phyloP scores from a whole-genome alignment of 176 grass and related monocot species.

The Eleusine indica region DNA sequence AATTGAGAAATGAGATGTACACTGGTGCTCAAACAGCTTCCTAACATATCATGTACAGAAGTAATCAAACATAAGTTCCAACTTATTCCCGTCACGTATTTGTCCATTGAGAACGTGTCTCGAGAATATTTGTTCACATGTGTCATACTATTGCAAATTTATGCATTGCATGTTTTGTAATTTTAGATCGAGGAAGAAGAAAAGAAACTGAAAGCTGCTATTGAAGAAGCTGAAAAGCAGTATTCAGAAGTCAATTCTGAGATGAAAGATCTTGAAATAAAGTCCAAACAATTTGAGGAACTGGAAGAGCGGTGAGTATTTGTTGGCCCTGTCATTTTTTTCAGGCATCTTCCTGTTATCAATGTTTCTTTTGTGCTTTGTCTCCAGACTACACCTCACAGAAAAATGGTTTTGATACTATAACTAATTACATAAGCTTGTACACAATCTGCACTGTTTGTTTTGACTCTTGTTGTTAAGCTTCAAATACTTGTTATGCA shows the following conservation, averaged over 20 bases:
- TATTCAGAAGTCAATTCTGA: slow-evolving; percentile 71
- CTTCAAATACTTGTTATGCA: slow-evolving; percentile 16
- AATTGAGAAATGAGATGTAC: neutral
- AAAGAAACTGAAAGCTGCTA: slow-evolving; percentile 38
- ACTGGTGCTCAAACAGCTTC: neutral
- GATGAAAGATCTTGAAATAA: slow-evolving; percentile 79
- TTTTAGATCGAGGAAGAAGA: slow-evolving; percentile 69
- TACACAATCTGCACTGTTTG: neutral
- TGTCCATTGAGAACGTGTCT: neutral
- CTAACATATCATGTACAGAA: neutral
- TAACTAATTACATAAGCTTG: slow-evolving; percentile 2
- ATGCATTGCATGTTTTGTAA: slow-evolving; percentile 2
- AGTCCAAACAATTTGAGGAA: slow-evolving; percentile 88
- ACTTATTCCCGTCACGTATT: neutral
- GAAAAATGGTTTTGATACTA: neutral
- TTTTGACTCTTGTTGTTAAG: slow-evolving; percentile 5
- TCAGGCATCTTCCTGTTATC: neutral
- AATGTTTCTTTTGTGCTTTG: neutral
- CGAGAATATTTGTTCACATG: neutral
- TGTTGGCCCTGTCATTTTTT: slow-evolving; percentile 17
- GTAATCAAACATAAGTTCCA: neutral
- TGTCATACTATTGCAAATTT: slow-evolving; percentile 15
- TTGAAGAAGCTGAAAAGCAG: slow-evolving; percentile 79
- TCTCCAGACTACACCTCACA: neutral
- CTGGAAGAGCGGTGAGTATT: slow-evolving; percentile 80